Percentiles rank a stretch among this genome's conserved stretches.
Conservation (phyloP, 2,329 filamentous ascomycete species). For the Aureobasidium sp. region DNA sequence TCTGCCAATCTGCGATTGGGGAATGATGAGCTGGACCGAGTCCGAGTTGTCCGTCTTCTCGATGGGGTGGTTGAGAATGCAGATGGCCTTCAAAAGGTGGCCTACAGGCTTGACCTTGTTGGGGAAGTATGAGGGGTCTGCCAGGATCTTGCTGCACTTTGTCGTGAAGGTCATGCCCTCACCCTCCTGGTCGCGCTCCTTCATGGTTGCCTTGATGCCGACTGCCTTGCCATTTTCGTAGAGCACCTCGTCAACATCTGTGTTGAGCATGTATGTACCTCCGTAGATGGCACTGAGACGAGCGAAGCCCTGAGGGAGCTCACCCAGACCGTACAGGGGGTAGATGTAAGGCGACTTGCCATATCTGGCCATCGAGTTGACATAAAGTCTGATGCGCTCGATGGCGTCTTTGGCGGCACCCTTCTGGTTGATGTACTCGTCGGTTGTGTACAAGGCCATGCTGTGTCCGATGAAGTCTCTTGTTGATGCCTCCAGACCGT, state of each 20-base stretch:
- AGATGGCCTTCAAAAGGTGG: conserved; percentile 92
- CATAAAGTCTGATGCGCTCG: conserved; percentile 89
- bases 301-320: conserved; percentile 95
- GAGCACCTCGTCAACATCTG: conserved; percentile 78
- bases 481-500: conserved; percentile 80
- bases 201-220: conserved; percentile 97
- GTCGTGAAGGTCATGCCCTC: conserved; percentile 87
- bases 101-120: conserved; percentile 80
- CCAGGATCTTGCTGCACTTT: conserved; percentile 91
- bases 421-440: conserved; percentile 69
- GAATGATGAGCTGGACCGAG: conserved; percentile 92
- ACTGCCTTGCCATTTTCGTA: conserved; percentile 81
- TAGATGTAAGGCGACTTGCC: conserved; percentile 99
- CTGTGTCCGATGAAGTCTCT: conserved; percentile 96
- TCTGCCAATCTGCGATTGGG: conserved; percentile 91
- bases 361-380: conserved; percentile 94
- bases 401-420: conserved; percentile 78
- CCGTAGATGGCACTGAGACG: conserved; percentile 97
- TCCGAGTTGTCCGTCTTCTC: conserved; percentile 83
- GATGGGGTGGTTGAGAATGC: conserved; percentile 91
- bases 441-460: conserved; percentile 91
- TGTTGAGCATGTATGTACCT: conserved; percentile 99
- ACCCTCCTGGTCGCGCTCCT: conserved; percentile 66
- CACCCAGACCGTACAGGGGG: conserved; percentile 92
- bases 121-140: conserved; percentile 94